Percentiles rank a stretch among this genome's conserved stretches.
phyloP scores from a whole-genome alignment of 306 rosid species.

The Dalbergia cochinchinensis region DNA sequence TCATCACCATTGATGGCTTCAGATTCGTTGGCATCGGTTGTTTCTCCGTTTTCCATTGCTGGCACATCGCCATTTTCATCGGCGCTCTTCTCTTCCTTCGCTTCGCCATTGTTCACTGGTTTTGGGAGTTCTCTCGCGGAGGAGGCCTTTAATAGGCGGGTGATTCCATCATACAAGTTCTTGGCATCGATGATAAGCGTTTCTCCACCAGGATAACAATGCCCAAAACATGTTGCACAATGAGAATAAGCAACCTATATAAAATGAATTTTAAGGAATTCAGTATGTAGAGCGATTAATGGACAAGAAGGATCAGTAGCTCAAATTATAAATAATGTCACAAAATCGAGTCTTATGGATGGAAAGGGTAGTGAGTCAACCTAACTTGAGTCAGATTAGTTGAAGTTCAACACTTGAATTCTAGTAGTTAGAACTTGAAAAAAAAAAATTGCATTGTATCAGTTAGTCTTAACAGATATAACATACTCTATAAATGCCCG shows the following conservation, averaged over 20 bases:
- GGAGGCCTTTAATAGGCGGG: conserved; percentile 72
- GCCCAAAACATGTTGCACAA: conserved; percentile 92
- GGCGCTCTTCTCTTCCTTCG: conserved; percentile 44
- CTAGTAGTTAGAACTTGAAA: not conserved
- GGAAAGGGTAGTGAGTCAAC: no score
- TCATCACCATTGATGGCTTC: conserved; percentile 48
- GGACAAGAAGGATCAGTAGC: conserved; percentile 26
- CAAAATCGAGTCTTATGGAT: no score
- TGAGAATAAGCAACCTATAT: conserved; percentile 84
- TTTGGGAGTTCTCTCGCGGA: conserved; percentile 73
- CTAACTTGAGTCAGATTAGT: not conserved
- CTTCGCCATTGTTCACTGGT: conserved; percentile 57
- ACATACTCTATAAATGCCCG: conserved; percentile 85
- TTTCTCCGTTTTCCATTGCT: conserved; percentile 69
- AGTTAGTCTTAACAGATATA: not conserved
- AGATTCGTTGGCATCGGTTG: conserved; percentile 53
- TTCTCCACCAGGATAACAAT: conserved; percentile 90
- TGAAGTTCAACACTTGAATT: no score
- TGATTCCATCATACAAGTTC: conserved; percentile 71
- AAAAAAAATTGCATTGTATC: not conserved
- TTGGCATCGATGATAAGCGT: conserved; percentile 77
- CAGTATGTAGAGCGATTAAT: conserved; percentile 11
- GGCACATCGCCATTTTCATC: conserved; percentile 71
- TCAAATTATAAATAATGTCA: not conserved
- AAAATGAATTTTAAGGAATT: conserved; percentile 39